Evolutionary conservation across 1,284 basidiomycete species (phyloP), one percentile per base, ranked within the genome.

Genomic region (Rhodotorula mucilaginosa): DNA sequence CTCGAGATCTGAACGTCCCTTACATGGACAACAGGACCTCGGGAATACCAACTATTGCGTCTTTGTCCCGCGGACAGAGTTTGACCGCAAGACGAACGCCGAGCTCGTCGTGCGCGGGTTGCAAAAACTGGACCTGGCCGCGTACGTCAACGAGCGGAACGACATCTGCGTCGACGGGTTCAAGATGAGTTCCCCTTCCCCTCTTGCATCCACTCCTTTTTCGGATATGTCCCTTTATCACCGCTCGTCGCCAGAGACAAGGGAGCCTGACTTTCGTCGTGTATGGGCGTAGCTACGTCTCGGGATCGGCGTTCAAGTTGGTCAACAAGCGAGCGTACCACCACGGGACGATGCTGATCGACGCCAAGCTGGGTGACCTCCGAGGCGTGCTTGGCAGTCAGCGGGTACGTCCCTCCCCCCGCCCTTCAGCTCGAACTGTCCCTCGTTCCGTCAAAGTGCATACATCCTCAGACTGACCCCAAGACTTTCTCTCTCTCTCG

Each of bases 21-120:
- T 21, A 34, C 26, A 21, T 23, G 1, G 51, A 56, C 58, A 2
- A 56, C 80, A 98, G 93, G 97, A 99, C 80, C 83, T 92, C 29
- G 97, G 97, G 44, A 99, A 99, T 81, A 94, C 93, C 4, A 99
- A 99, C 81, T 98, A 94, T 81, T 97, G 93, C 1, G 90, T 99
- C 74, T 93, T 97, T 77, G 85, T 96, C 19, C 89, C 95, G 0
- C 86, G 94, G 12, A 80, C 85, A 1, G 84, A 87, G 0, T 99
- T 99, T 77, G 89, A 96, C 78, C 86, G 95, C 52, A 84, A 87
- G 48, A 86, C 84, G 18, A 96, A 95, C 0, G 90, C 92, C 0
- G 85, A 89, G 72, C 83, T 97, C 46, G 85, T 97, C 44, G 84
- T 91, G 7, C 84, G 87, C 16, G 94, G 95, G 2, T 86, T 99